Evolutionary conservation across 1,284 basidiomycete species (phyloP).

Genomic region (Microbotryum violaceum): DNA sequence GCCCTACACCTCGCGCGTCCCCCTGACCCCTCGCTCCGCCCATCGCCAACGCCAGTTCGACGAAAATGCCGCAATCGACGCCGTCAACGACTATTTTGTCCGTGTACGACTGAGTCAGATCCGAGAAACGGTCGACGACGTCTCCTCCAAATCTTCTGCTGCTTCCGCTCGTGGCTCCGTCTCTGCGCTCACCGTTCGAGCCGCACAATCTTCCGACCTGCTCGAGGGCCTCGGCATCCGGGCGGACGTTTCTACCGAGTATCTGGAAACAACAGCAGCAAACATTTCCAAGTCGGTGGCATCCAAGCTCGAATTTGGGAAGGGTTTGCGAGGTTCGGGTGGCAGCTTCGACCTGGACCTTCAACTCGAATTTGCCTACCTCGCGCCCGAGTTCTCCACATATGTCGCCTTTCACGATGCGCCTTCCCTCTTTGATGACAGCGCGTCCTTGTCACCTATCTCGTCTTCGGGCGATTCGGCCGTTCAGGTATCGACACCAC

Average conservation of each 20-base stretch:
- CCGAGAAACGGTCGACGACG: conserved; percentile 5
- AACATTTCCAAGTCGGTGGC: too few species aligned
- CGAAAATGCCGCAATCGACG: conserved; percentile 20
- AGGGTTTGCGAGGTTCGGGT: too few species aligned
- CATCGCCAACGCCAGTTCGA: conserved; percentile 14
- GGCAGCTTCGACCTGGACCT: too few species aligned
- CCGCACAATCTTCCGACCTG: neutral
- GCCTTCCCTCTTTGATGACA: neutral
- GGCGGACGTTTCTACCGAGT: neutral
- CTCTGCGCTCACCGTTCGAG: neutral
- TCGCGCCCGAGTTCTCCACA: neutral
- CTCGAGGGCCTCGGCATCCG: neutral
- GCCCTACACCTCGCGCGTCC: conserved; percentile 7
- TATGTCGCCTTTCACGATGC: neutral
- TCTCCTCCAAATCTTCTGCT: neutral
- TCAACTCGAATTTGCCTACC: neutral
- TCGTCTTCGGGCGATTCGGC: neutral
- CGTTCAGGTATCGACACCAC: neutral
- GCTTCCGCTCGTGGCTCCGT: neutral
- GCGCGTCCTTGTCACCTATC: neutral
- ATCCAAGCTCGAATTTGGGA: too few species aligned
- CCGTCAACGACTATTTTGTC: conserved; percentile 23
- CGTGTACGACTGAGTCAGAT: conserved; percentile 20
- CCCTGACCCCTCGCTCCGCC: conserved; percentile 18
- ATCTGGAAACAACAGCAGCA: too few species aligned